phyloP scores from a whole-genome alignment of 2,329 filamentous ascomycete genomes.

The Pseudomassariella vexata region DNA sequence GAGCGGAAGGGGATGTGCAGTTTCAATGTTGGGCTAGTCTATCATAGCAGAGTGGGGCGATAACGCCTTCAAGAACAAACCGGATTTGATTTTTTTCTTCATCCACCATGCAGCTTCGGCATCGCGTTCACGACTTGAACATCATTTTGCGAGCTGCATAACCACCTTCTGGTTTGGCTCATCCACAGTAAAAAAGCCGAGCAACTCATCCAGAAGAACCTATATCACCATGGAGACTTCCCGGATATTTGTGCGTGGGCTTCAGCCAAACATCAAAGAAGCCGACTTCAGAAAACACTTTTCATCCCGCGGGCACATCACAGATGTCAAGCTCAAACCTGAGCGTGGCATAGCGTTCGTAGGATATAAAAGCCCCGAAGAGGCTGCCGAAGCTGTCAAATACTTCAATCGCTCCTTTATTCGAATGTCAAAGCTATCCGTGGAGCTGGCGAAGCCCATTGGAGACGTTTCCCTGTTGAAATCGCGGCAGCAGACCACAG shows the following conservation, averaged over 20 bases:
- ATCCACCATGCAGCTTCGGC: too few relatives aligned
- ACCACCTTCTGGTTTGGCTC: too few relatives aligned
- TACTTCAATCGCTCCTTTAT: conserved; percentile 96
- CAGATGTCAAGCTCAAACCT: conserved; percentile 86
- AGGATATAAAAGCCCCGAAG: conserved; percentile 78
- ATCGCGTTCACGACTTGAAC: too few relatives aligned
- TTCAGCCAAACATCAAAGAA: conserved; percentile 81
- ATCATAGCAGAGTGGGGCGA: too few relatives aligned
- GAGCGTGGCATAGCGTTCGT: conserved; percentile 92
- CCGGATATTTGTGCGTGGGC: conserved; percentile 70
- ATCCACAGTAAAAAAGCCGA: too few relatives aligned
- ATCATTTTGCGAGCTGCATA: too few relatives aligned
- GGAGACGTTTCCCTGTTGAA: conserved; percentile 34
- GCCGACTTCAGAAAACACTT: conserved; percentile 88
- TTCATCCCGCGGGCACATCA: conserved; percentile 67
- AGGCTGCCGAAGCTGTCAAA: conserved; percentile 77
- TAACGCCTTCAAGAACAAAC: too few relatives aligned
- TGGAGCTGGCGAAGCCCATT: conserved; percentile 75
- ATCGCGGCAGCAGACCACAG: conserved; percentile 12
- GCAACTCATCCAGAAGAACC: too few relatives aligned
- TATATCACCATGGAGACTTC: too few relatives aligned
- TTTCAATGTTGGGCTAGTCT: too few relatives aligned
- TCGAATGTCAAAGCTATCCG: conserved; percentile 88
- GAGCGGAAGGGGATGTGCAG: too few relatives aligned
- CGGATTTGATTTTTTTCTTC: too few relatives aligned